Percentiles rank a stretch among this genome's conserved stretches.
Evolutionary conservation across 257 asterid genomes (phyloP).

Genomic region (Solanum pennellii): DNA sequence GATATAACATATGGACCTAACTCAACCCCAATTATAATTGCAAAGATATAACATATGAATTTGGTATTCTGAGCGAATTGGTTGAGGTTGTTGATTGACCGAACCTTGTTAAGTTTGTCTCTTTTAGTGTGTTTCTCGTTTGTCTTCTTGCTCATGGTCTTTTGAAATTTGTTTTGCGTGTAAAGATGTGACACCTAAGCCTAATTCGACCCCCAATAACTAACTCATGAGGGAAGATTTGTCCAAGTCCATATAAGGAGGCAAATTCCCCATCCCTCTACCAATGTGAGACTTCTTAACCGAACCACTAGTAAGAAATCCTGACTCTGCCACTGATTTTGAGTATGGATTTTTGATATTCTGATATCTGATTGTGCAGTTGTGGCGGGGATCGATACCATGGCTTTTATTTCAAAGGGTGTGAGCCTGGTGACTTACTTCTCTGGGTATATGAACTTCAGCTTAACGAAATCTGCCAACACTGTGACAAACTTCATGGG

Average conservation of each 20-base stretch:
- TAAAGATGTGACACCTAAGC: too few relatives aligned
- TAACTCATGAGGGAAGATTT: too few relatives aligned
- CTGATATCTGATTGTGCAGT: conserved; percentile 11
- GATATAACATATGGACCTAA: too few relatives aligned
- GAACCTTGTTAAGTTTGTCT: too few relatives aligned
- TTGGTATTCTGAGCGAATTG: too few relatives aligned
- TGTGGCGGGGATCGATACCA: conserved; percentile 43
- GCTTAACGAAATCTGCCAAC: conserved; percentile 47
- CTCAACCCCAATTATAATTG: too few relatives aligned
- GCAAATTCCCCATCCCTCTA: not conserved
- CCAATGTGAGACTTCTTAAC: not conserved
- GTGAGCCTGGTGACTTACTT: conserved; percentile 64
- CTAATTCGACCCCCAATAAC: not conserved
- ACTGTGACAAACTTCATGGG: conserved; percentile 59
- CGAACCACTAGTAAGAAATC: not conserved
- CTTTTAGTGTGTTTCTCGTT: too few relatives aligned
- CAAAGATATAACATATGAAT: too few relatives aligned
- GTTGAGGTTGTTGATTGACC: too few relatives aligned
- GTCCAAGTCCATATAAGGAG: not conserved
- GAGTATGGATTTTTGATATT: not conserved
- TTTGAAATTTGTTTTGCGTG: too few relatives aligned
- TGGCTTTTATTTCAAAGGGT: conserved; percentile 50
- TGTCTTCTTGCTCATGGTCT: too few relatives aligned
- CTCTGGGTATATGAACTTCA: conserved; percentile 47
- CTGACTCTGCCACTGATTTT: not conserved